phyloP scores from a whole-genome alignment of 768 basidiomycete genomes.

The Lactarius vividus region DNA sequence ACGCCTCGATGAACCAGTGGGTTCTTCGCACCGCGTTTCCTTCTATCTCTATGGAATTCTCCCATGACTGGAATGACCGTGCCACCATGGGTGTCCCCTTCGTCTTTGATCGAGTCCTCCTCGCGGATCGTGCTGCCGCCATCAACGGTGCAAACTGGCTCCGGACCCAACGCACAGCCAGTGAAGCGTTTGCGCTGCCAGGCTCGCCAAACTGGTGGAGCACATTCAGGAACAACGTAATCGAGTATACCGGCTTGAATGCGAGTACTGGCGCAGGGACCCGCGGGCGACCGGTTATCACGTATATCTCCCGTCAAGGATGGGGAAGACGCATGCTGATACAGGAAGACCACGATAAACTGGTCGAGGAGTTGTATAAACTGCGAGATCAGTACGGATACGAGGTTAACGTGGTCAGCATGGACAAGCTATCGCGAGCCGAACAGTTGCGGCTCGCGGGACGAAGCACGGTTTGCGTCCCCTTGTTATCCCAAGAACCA shows the following conservation, averaged over 20 bases:
- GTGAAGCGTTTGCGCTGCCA: slow-evolving; percentile 69
- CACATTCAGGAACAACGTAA: slow-evolving; percentile 67
- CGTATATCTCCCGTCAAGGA: slow-evolving; percentile 85
- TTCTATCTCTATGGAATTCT: slow-evolving; percentile 74
- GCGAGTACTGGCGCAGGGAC: slow-evolving; percentile 39
- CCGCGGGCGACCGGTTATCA: slow-evolving; percentile 69
- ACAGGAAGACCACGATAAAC: slow-evolving; percentile 68
- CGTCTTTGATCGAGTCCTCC: slow-evolving; percentile 83
- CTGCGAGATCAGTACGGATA: slow-evolving; percentile 70
- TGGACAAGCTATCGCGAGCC: slow-evolving; percentile 74
- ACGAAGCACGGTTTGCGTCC: slow-evolving; percentile 69
- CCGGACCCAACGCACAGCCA: slow-evolving; percentile 72
- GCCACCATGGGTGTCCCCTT: slow-evolving; percentile 63
- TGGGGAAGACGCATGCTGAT: slow-evolving; percentile 87
- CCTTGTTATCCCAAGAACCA: slow-evolving; percentile 6
- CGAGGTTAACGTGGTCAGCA: slow-evolving; percentile 84
- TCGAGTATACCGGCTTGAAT: slow-evolving; percentile 65
- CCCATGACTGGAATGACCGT: slow-evolving; percentile 82
- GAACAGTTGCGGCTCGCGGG: slow-evolving; percentile 83
- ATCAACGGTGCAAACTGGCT: slow-evolving; percentile 67
- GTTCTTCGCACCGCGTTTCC: slow-evolving; percentile 80
- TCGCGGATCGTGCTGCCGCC: slow-evolving; percentile 83
- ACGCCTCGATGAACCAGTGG: slow-evolving; percentile 88
- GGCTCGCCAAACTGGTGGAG: slow-evolving; percentile 85
- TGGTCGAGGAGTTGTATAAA: slow-evolving; percentile 71